Conservation (phyloP, 768 basidiomycete species). For the Phlebiopsis gigantea region DNA sequence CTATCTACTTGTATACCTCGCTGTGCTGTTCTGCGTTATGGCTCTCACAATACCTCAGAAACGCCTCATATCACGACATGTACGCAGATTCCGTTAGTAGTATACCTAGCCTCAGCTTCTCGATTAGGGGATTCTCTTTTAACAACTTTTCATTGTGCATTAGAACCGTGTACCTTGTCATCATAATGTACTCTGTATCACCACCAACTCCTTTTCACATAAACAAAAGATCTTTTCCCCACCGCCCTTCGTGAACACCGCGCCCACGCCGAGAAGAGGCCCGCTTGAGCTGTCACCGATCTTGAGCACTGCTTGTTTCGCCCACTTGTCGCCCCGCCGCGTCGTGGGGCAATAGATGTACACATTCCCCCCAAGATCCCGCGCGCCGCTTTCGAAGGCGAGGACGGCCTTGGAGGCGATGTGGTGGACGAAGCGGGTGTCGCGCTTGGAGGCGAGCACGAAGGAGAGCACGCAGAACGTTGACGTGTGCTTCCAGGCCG, state of each 20-base stretch:
- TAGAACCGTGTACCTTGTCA: not conserved
- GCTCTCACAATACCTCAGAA: not conserved
- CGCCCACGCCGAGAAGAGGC: constrained; percentile 71
- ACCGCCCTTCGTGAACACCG: constrained; percentile 28
- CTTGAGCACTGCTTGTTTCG: constrained; percentile 78
- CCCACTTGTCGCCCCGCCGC: constrained; percentile 46
- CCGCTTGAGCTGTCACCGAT: constrained; percentile 68
- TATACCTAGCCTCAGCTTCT: not conserved
- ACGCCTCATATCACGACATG: not conserved
- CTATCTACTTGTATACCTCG: constrained; percentile 9
- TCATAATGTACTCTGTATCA: constrained; percentile 41
- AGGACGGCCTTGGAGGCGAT: constrained; percentile 49
- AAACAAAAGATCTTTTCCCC: constrained; percentile 54
- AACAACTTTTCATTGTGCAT: not conserved
- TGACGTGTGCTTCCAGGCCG: constrained; percentile 64
- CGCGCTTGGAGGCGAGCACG: constrained; percentile 89
- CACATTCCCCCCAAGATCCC: constrained; percentile 70
- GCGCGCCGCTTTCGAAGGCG: constrained; percentile 78
- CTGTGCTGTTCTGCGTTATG: constrained; percentile 2
- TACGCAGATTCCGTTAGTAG: not conserved
- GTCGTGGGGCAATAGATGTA: constrained; percentile 72
- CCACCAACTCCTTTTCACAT: constrained; percentile 69
- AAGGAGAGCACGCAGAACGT: constrained; percentile 91
- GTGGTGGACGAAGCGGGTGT: constrained; percentile 85
- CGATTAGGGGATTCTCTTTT: not conserved